Evolutionary conservation across 495 filamentous ascomycete species (phyloP).

Genomic region (Neurospora tetraspora): DNA sequence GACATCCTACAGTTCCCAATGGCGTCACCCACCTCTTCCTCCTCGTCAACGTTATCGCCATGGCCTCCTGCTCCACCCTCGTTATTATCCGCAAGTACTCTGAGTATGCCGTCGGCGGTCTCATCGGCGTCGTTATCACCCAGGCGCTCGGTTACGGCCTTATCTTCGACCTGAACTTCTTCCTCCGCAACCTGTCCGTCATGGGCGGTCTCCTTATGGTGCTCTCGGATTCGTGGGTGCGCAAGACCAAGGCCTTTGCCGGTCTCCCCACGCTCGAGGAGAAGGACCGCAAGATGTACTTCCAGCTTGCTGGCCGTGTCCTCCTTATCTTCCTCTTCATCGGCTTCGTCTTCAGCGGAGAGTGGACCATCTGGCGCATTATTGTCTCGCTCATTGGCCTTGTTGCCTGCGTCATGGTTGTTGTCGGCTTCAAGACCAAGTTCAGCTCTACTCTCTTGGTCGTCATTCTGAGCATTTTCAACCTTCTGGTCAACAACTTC

Average conservation of each 20-base stretch:
- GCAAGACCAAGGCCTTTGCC: conserved; percentile 93
- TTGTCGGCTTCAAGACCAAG: conserved; percentile 99
- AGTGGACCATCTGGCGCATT: conserved; percentile 82
- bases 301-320: conserved; percentile 94
- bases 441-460: conserved; percentile 92
- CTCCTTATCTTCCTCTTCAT: conserved; percentile 94
- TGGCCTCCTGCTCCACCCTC: conserved; percentile 70
- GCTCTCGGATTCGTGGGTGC: conserved; percentile 92
- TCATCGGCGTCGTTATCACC: conserved; percentile 85
- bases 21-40: conserved; percentile 94
- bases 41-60: conserved; percentile 79
- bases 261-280: conserved; percentile 89
- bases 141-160: conserved; percentile 95
- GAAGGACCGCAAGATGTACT: conserved; percentile 99
- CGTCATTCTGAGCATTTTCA: conserved; percentile 90
- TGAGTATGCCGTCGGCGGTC: conserved; percentile 82
- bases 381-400: conserved; percentile 73
- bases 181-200: conserved; percentile 95
- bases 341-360: conserved; percentile 89
- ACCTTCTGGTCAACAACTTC: conserved; percentile 97
- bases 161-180: conserved; percentile 99
- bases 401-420: conserved; percentile 94
- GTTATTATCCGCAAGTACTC: conserved; percentile 88
- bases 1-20: conserved; percentile 54
- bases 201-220: conserved; percentile 97